A percentile compares a stretch with the other conserved stretches of the same genome.
Evolutionary conservation across 2,329 filamentous ascomycete genomes (phyloP).

Genomic region (Fusarium nisikadoi): DNA sequence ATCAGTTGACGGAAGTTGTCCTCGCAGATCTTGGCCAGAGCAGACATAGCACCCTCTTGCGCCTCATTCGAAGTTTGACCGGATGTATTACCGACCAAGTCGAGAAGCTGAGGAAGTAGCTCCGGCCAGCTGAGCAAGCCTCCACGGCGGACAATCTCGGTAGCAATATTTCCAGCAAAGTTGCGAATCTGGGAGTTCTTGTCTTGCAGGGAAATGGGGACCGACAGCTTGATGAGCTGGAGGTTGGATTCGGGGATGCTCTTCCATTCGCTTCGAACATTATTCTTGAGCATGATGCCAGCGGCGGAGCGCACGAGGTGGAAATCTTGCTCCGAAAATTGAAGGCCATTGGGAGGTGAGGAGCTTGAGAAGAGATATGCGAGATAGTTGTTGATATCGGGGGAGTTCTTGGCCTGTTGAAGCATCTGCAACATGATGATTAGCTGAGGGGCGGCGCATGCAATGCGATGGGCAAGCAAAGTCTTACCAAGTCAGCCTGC

Average conservation of each 20-base stretch:
- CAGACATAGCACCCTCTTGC: conserved; percentile 94
- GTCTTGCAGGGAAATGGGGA: conserved; percentile 85
- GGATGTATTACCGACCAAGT: conserved; percentile 77
- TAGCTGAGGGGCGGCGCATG: conserved; percentile 30
- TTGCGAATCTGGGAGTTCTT: conserved; percentile 83
- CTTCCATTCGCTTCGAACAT: conserved; percentile 80
- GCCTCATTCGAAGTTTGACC: conserved; percentile 75
- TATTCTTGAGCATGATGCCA: conserved; percentile 96
- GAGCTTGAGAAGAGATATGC: conserved; percentile 86
- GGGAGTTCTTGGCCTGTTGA: conserved; percentile 84
- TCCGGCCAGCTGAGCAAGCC: conserved; percentile 93
- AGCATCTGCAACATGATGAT: conserved; percentile 76
- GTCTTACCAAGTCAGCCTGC: conserved; percentile 84
- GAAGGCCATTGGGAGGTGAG: conserved; percentile 69
- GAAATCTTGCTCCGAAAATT: conserved; percentile 70
- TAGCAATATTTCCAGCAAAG: conserved; percentile 92
- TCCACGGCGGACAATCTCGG: conserved; percentile 85
- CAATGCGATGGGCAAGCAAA: conserved; percentile 13
- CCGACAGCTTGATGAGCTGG: conserved; percentile 79
- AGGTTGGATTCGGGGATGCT: conserved; percentile 79
- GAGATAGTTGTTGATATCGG: conserved; percentile 97
- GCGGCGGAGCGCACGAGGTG: conserved; percentile 85
- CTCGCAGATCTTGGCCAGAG: conserved; percentile 94
- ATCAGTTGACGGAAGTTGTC: conserved; percentile 90
- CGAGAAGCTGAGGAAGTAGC: conserved; percentile 83